A percentile compares a stretch with the other conserved stretches of the same genome.
These are phyloP conservation scores for Croton laevigatus DNA, from an alignment of 441 rosid species.

Conservation along the genomic window DNA sequence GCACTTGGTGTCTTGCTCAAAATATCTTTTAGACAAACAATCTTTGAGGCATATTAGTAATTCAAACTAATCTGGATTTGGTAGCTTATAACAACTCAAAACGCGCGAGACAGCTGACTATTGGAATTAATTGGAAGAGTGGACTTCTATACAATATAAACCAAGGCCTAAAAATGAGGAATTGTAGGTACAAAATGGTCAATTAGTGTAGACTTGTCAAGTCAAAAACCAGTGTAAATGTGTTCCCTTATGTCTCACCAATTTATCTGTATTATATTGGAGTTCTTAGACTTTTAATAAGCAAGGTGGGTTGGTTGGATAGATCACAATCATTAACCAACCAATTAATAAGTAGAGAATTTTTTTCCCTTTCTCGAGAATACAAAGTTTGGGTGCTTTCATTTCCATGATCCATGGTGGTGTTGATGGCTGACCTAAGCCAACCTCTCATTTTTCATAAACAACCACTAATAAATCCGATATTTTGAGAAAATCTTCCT, in stretches of 20 bases:
- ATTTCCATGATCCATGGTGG: neutral
- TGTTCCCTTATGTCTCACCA: neutral
- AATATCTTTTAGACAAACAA: no score
- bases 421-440: neutral
- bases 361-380: neutral
- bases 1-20: no score
- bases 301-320: constrained; percentile 6
- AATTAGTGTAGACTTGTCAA: neutral
- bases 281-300: neutral
- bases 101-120: no score
- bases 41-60: no score
- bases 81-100: no score
- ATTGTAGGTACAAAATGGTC: neutral
- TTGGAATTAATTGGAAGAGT: neutral
- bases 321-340: neutral
- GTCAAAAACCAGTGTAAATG: neutral
- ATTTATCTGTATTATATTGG: neutral
- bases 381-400: neutral
- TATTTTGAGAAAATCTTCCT: no score
- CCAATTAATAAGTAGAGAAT: neutral
- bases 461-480: no score
- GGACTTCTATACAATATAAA: neutral
- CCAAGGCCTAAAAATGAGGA: neutral
- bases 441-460: no score
- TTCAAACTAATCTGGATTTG: no score